A percentile compares a stretch with the other conserved stretches of the same genome.
phyloP scores from a whole-genome alignment of 345 rosid genomes.

The Moricandia arvensis region DNA sequence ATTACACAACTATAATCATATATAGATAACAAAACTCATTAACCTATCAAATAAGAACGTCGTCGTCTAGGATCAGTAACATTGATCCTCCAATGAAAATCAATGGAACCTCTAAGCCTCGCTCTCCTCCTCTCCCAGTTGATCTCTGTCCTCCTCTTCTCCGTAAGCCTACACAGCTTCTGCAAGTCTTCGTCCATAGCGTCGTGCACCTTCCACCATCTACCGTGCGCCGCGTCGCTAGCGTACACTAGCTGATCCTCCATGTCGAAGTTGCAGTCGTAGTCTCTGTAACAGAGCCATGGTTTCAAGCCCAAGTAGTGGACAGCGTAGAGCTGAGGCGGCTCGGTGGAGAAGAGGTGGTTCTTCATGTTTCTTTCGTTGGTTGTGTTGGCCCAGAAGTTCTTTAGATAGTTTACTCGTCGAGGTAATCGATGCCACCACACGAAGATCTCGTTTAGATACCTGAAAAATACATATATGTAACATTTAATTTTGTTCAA shows the following conservation, averaged over 20 bases:
- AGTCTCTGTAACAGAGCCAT: conserved; percentile 89
- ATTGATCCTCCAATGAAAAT: conserved; percentile 74
- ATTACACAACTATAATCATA: background rate
- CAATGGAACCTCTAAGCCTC: conserved; percentile 44
- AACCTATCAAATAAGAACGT: conserved; percentile 42
- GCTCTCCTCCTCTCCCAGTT: conserved; percentile 77
- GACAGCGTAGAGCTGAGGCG: conserved; percentile 69
- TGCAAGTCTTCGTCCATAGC: conserved; percentile 61
- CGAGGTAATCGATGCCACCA: conserved; percentile 95
- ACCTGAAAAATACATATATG: conserved; percentile 12
- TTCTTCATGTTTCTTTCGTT: conserved; percentile 64
- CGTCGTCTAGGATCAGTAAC: conserved; percentile 72
- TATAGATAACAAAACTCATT: background rate
- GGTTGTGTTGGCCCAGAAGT: conserved; percentile 84
- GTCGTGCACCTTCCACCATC: conserved; percentile 90
- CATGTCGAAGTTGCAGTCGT: conserved; percentile 84
- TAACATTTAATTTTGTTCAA: too few relatives aligned
- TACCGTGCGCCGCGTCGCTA: conserved; percentile 72
- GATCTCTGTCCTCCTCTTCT: conserved; percentile 61
- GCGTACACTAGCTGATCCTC: conserved; percentile 66
- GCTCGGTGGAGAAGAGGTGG: conserved; percentile 70
- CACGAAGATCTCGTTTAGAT: conserved; percentile 74
- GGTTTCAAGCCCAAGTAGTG: conserved; percentile 90
- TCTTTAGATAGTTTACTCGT: conserved; percentile 76
- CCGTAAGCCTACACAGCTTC: conserved; percentile 63